Conservation (phyloP, 768 basidiomycete species). For the Trametes cinnabarina region DNA sequence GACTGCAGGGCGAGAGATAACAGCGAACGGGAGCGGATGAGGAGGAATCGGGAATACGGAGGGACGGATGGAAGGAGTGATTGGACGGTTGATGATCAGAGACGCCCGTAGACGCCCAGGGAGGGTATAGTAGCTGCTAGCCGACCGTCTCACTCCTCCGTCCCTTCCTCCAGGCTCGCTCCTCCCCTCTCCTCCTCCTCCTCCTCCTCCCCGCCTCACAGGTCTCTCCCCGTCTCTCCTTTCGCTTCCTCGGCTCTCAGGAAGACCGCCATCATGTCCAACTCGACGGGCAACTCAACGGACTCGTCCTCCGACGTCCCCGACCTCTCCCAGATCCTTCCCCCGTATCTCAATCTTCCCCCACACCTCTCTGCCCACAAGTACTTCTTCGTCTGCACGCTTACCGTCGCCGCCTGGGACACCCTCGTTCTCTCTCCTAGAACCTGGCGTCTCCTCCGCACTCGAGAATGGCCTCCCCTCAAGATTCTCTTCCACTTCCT, state of each 20-base stretch:
- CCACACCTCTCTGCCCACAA: conserved; percentile 83
- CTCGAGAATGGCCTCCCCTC: conserved; percentile 68
- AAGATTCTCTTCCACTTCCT: conserved; percentile 77
- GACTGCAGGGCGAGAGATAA: background rate
- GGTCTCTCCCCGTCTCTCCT: background rate
- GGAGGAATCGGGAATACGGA: background rate
- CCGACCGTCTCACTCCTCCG: background rate
- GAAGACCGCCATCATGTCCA: conserved; percentile 17
- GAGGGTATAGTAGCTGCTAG: conserved; percentile 1
- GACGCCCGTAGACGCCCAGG: conserved; percentile 4
- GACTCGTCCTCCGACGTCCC: conserved; percentile 9
- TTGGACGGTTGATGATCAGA: conserved; percentile 11
- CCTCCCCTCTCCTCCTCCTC: conserved; percentile 2
- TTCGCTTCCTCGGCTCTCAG: conserved; percentile 6
- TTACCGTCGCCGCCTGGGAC: conserved; percentile 89
- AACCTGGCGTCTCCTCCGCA: conserved; percentile 67
- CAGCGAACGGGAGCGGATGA: background rate
- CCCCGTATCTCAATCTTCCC: conserved; percentile 68
- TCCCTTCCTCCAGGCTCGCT: background rate
- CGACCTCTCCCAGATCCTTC: conserved; percentile 38
- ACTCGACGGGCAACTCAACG: conserved; percentile 15
- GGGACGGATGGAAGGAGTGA: conserved; percentile 4
- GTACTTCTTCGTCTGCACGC: conserved; percentile 86
- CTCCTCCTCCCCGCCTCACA: background rate
- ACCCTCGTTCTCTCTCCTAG: conserved; percentile 80